phyloP scores from a whole-genome alignment of 345 rosid species.

The Eutrema heterophyllum region DNA sequence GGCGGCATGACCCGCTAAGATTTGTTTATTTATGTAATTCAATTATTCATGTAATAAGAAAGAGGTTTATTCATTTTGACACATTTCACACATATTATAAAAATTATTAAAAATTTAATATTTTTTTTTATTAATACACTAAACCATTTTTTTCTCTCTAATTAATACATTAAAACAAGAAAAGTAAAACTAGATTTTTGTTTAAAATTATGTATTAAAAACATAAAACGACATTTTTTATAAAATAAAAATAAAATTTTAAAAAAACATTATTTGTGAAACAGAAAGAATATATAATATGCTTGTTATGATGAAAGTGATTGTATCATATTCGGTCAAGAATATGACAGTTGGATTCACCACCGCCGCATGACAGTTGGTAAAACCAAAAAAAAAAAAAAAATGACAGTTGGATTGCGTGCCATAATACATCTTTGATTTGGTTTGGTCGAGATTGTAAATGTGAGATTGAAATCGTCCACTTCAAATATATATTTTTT shows the following conservation, averaged over 20 bases:
- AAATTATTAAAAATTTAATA: no score
- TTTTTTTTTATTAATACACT: no score
- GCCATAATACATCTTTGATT: neutral
- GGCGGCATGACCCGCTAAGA: slow-evolving; percentile 26
- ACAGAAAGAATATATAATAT: slow-evolving; percentile 8
- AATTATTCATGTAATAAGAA: neutral
- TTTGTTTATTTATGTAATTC: neutral
- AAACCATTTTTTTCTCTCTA: no score
- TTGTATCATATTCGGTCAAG: neutral
- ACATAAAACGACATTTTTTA: no score
- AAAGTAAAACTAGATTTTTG: no score
- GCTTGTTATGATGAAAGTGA: neutral
- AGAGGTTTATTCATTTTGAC: neutral
- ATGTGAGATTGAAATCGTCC: neutral
- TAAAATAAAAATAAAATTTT: no score
- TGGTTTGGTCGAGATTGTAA: neutral
- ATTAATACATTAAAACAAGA: no score
- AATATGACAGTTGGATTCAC: neutral
- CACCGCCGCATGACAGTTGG: no score
- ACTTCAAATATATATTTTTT: neutral
- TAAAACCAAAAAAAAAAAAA: no score
- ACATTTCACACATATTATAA: no score
- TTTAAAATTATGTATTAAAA: no score
- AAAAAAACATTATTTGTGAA: no score
- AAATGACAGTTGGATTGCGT: neutral